Percentiles rank a stretch among this genome's conserved stretches.
phyloP scores from a whole-genome alignment of 257 asterid genomes.

The Solanum stenotomum region DNA sequence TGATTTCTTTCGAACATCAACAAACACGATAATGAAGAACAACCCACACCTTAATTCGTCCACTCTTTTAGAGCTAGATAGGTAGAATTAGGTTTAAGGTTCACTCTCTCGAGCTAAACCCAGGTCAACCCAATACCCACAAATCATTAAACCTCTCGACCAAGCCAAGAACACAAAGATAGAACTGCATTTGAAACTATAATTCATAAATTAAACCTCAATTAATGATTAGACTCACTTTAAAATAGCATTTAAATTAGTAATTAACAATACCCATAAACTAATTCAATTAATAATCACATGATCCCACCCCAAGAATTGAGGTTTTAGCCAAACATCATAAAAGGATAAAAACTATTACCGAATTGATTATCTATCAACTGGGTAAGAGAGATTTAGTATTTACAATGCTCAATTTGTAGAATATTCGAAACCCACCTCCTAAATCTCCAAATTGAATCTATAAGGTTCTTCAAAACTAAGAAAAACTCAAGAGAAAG shows the following conservation, averaged over 20 bases:
- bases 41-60: not conserved
- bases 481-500: not conserved
- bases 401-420: not conserved
- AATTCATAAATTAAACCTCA: not conserved
- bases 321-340: not conserved
- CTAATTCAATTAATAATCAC: not conserved
- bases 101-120: too few relatives aligned
- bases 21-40: not conserved
- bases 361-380: not conserved
- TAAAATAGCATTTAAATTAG: not conserved
- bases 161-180: not conserved
- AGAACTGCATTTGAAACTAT: not conserved
- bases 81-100: too few relatives aligned
- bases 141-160: too few relatives aligned
- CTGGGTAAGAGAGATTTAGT: not conserved
- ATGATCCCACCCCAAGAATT: too few relatives aligned
- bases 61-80: not conserved
- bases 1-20: not conserved
- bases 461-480: not conserved
- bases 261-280: not conserved
- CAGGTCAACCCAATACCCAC: not conserved
- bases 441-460: not conserved
- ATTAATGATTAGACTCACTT: not conserved
- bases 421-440: not conserved
- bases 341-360: not conserved